Evolutionary conservation across 1,284 basidiomycete genomes (phyloP), one percentile per base, ranked within the genome.

Genomic region (Violaceomyces palustris): DNA sequence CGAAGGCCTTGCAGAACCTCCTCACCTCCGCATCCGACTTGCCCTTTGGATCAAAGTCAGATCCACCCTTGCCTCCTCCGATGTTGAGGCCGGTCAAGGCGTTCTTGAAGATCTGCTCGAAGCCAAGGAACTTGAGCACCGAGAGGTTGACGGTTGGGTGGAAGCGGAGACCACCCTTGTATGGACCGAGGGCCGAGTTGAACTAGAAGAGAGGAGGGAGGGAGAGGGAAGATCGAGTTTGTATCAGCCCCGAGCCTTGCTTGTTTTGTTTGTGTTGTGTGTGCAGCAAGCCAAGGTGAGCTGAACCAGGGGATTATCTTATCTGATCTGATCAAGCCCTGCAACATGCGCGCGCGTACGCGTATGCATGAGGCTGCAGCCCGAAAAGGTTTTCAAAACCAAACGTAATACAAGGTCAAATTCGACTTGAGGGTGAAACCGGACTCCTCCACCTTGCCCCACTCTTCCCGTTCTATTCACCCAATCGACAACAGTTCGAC

Each of bases 31-130:
- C 77, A 76, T 86, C 84, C 28, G 81, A 82, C 77, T 85, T 86
- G 71, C 85, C 85, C 81, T 87, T 87, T 72, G 85, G 85, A 77
- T 86, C 83, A 65, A 86, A 87, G 77, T 86, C 84, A 39, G 79
- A 79, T 19, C 81, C 66, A 48, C 71, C 72, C 62, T 76, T 76
- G 59, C 78, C 79, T 69, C 85, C 85, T 62, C 85, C 85, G 81
- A 87, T 86, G 75, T 77, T 81, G 52, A 87, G 77, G 36, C 85
- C 85, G 22, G 86, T 87, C 24, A 88, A 79, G 28, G 86, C 85
- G 75, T 88, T 88, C 77, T 87, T 87, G 81, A 87, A 87, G 64
- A 82, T 84, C 74, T 82, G 82, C 77, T 88, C 86, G 73, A 87
- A 86, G 42, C 85, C 86, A 60, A 87, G 80, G 82, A 88, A 88